Base-by-base conservation (phyloP, 2,329 filamentous ascomycete genomes). In the Calonectria multiphialidica region DNA sequence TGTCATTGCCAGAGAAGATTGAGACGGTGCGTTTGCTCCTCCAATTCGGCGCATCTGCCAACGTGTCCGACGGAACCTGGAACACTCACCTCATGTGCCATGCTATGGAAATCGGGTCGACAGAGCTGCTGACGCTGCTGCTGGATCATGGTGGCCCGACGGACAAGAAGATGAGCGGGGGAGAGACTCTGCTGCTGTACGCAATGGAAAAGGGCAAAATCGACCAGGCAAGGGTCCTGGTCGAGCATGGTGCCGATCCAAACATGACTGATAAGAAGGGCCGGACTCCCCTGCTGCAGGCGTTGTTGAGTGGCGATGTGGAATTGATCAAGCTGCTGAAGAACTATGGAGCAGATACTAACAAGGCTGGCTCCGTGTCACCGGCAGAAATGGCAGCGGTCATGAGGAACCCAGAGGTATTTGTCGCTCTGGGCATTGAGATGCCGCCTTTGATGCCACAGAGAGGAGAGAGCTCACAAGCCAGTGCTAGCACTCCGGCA, bases 271-370 rank as follows among this genome's bases (percentile, higher is more conserved):
- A 83, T 12, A 80, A 80, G 37, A 79, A 80, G 44, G 80, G 77
- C 2, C 75, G 79, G 47, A 81, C 80, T 16, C 82, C 83, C 8
- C 67, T 84, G 59, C 74, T 83, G 73, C 79, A 81, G 63, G 82
- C 82, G 7, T 70, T 83, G 18, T 65, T 76, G 40, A 78, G 72
- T 35, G 77, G 79, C 12, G 75, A 84, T 33, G 13, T 76, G 0
- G 76, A 80, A 13, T 42, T 83, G 72, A 74, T 84, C 28, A 72
- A 70, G 69, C 13, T 83, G 50, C 73, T 85, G 2, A 75, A 69
- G 13, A 70, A 76, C 1, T 66, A 81, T 50, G 82, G 81, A 0
- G 83, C 81, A 0, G 76, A 79, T 59, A 66, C 76, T 5, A 75
- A 76, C 16, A 44, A 70, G 0, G 72, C 71, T 2, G 75, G 77